phyloP scores from a whole-genome alignment of 2,329 filamentous ascomycete species.

The Neonectria neomacrospora region DNA sequence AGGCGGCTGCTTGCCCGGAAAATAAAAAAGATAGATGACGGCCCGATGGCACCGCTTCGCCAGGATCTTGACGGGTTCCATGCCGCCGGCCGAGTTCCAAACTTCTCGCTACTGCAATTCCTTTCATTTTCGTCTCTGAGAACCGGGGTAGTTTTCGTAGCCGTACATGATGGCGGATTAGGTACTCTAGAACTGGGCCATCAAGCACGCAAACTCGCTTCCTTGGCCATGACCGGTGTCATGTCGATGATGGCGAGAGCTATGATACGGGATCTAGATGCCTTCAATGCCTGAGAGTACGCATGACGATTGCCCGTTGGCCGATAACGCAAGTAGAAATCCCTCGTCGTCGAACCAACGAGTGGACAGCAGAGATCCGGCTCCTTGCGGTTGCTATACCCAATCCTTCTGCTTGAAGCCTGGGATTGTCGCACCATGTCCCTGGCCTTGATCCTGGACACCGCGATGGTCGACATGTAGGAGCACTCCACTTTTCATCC shows the following conservation, averaged over 20 bases:
- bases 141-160: slow-evolving; percentile 3
- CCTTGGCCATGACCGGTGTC: neutral
- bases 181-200: neutral
- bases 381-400: neutral
- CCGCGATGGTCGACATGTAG: slow-evolving; percentile 3
- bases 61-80: neutral
- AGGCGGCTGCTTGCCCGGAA: slow-evolving; percentile 9
- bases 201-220: neutral
- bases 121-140: slow-evolving; percentile 4
- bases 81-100: neutral
- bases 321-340: neutral
- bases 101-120: neutral
- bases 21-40: neutral
- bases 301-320: neutral
- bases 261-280: neutral
- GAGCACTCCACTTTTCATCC: slow-evolving; percentile 11
- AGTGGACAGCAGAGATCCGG: neutral
- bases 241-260: neutral
- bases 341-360: neutral
- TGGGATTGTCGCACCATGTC: slow-evolving; percentile 11
- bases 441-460: neutral
- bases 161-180: neutral
- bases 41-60: neutral
- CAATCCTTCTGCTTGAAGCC: slow-evolving; percentile 1
- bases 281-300: neutral